Conservation (phyloP, 176 grass and related monocot species). For the Musa itinerans region DNA sequence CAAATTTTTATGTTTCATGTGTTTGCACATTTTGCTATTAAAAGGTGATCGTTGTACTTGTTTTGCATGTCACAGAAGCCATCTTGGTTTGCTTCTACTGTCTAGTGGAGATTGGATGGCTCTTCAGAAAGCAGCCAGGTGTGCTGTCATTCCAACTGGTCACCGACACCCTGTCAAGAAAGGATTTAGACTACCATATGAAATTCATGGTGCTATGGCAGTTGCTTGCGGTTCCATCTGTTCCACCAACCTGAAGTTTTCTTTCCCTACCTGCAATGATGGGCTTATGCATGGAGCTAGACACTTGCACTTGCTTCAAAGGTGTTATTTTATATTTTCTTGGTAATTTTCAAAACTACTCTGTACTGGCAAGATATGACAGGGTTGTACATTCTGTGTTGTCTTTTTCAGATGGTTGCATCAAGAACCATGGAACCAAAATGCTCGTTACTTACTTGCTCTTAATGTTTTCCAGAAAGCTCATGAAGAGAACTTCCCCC, state of each 20-base stretch:
- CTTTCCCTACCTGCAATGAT: slow-evolving; percentile 67
- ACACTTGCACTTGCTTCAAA: slow-evolving; percentile 48
- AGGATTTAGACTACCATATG: slow-evolving; percentile 49
- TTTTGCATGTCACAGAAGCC: slow-evolving; percentile 51
- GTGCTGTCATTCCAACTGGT: slow-evolving; percentile 41
- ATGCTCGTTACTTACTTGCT: slow-evolving; percentile 65
- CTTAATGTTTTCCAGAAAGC: slow-evolving; percentile 75
- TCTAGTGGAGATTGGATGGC: slow-evolving; percentile 67
- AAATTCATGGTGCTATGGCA: slow-evolving; percentile 64
- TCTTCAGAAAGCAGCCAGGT: slow-evolving; percentile 67
- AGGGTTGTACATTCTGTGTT: background rate
- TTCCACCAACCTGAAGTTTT: slow-evolving; percentile 54
- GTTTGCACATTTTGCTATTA: slow-evolving; percentile 4
- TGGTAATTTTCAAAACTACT: slow-evolving; percentile 6
- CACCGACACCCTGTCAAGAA: slow-evolving; percentile 16
- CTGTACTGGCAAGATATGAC: background rate
- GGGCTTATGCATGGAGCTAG: slow-evolving; percentile 34
- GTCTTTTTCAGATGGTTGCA: slow-evolving; percentile 56
- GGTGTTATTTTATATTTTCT: slow-evolving; percentile 34
- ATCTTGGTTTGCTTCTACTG: slow-evolving; percentile 69
- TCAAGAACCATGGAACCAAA: slow-evolving; percentile 78
- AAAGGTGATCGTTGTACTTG: slow-evolving; percentile 18
- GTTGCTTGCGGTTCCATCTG: slow-evolving; percentile 71
- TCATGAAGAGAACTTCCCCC: slow-evolving; percentile 70
- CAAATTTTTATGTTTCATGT: background rate